phyloP scores from a whole-genome alignment of 345 rosid genomes.

The Trapa incisa region DNA sequence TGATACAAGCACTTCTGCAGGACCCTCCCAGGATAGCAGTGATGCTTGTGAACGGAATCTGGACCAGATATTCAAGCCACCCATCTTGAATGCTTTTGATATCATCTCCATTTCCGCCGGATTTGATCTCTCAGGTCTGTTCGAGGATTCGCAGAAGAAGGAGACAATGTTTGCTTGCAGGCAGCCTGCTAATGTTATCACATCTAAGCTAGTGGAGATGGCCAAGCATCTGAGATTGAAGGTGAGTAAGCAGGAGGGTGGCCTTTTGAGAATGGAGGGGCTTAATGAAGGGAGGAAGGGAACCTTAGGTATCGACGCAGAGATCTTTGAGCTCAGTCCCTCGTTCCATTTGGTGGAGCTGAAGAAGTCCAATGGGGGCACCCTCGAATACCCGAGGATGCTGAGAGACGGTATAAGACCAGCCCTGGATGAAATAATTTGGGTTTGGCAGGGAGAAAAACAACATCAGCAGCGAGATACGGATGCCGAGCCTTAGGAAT shows the following conservation, averaged over 20 bases:
- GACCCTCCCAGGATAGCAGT: constrained; percentile 23
- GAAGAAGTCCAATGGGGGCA: constrained; percentile 65
- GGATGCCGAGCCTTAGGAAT: neutral
- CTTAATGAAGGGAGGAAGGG: constrained; percentile 64
- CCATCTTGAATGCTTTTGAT: constrained; percentile 55
- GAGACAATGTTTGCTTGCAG: constrained; percentile 57
- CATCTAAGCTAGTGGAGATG: constrained; percentile 53
- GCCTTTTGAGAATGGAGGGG: constrained; percentile 56
- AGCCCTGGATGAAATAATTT: constrained; percentile 58
- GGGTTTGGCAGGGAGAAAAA: constrained; percentile 80
- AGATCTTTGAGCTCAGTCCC: constrained; percentile 62
- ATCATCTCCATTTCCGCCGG: constrained; percentile 60
- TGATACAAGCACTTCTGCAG: constrained; percentile 19
- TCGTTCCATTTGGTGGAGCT: constrained; percentile 68
- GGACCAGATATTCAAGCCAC: constrained; percentile 24
- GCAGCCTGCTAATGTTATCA: constrained; percentile 56
- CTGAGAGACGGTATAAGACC: constrained; percentile 53
- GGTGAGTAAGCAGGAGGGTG: constrained; percentile 53
- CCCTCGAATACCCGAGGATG: constrained; percentile 54
- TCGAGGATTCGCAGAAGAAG: constrained; percentile 30
- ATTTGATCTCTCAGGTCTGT: constrained; percentile 63
- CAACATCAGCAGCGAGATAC: constrained; percentile 14
- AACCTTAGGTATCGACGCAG: constrained; percentile 49
- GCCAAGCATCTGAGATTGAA: constrained; percentile 42
- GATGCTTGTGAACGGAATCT: constrained; percentile 15